Conservation (phyloP, 192 early-diverging fungal genomes). For the Coemansia sp. region DNA sequence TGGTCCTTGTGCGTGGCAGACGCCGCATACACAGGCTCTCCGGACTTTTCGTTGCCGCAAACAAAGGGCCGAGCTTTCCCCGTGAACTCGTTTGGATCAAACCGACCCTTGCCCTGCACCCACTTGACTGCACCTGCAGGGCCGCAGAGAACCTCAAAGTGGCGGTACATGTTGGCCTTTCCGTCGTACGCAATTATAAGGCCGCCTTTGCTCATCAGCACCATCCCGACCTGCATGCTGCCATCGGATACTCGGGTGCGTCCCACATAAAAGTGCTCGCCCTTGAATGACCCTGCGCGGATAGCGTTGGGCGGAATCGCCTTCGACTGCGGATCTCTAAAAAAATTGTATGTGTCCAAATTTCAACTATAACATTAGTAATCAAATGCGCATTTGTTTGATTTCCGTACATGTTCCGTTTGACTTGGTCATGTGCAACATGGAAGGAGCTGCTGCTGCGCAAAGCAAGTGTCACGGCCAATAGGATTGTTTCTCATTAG, state of each 20-base stretch:
- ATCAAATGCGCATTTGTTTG: not conserved
- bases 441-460: not conserved
- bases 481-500: too few species aligned
- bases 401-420: not conserved
- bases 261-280: constrained; percentile 30
- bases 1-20: constrained; percentile 45
- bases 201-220: constrained; percentile 30
- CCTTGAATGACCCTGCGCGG: constrained; percentile 23
- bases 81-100: constrained; percentile 9
- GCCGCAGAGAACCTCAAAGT: constrained; percentile 42
- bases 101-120: constrained; percentile 14
- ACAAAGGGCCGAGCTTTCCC: constrained; percentile 26
- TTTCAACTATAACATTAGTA: not conserved
- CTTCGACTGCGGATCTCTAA: constrained; percentile 17
- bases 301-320: constrained; percentile 26
- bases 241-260: constrained; percentile 28
- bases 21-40: constrained; percentile 54
- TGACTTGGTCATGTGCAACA: not conserved
- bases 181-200: constrained; percentile 34
- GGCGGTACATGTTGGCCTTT: constrained; percentile 31
- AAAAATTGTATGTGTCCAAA: not conserved
- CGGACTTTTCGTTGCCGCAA: constrained; percentile 56
- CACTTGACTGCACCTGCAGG: constrained; percentile 15
- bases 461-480: constrained; percentile 1
- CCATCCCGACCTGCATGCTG: constrained; percentile 41